A percentile compares a stretch with the other conserved stretches of the same genome.
Conservation (phyloP, 2,329 filamentous ascomycete genomes). For the Trichoderma endophyticum region DNA sequence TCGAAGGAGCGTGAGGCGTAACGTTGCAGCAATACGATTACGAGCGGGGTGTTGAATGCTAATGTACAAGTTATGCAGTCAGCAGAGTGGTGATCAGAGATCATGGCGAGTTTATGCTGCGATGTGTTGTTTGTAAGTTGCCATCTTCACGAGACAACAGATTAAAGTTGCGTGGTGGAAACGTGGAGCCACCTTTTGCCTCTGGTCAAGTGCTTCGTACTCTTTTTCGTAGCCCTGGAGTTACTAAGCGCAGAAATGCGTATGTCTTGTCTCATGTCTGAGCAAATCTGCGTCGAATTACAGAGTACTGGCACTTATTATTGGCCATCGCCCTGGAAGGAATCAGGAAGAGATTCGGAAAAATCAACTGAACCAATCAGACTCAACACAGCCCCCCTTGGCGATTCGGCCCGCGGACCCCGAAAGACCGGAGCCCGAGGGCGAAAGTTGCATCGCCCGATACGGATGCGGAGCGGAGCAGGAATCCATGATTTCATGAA, state of each 20-base stretch:
- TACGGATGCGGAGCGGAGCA: not conserved
- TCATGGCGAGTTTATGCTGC: not conserved
- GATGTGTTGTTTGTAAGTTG: not conserved
- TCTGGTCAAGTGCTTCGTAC: not conserved
- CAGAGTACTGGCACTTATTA: not conserved
- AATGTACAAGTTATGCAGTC: no score
- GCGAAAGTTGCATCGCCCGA: not conserved
- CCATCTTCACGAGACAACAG: not conserved
- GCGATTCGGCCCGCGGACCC: conserved; percentile 2
- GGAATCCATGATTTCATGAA: not conserved
- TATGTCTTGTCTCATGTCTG: not conserved
- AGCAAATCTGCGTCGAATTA: not conserved
- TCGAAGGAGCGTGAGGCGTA: not conserved
- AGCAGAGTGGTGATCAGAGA: not conserved
- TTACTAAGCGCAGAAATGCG: not conserved
- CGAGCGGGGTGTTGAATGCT: not conserved
- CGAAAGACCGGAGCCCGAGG: not conserved
- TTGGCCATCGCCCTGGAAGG: not conserved
- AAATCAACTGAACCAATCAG: not conserved
- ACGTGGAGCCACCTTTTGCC: not conserved
- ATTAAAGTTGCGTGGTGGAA: not conserved
- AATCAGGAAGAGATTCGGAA: not conserved
- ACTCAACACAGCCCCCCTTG: not conserved
- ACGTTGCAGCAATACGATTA: not conserved
- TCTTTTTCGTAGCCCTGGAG: not conserved